Evolutionary conservation across 2,329 filamentous ascomycete genomes (phyloP), one percentile per base, ranked within the genome.

Genomic region (Celoporthe dispersa): DNA sequence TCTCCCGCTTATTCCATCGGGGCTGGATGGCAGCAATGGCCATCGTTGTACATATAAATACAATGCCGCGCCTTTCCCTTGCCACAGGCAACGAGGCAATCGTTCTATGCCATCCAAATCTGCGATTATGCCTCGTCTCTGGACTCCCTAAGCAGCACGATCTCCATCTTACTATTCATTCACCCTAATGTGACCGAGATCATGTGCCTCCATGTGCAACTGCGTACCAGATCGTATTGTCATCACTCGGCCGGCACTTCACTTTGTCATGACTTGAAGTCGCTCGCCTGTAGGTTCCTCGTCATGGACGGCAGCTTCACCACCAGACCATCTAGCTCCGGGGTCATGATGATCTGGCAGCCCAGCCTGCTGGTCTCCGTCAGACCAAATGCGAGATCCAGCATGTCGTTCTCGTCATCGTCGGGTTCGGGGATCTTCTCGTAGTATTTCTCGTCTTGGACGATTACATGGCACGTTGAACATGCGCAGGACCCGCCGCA

Each of bases 401-500:
- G 83, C 93, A 96, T 96, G 78, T 94, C 92, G 80, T 94, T 94
- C 80, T 92, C 90, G 77, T 92, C 90, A 76, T 92, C 90, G 72
- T 90, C 88, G 57, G 90, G 90, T 79, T 92, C 90, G 74, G 88
- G 86, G 84, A 94, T 92, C 80, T 88, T 89, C 74, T 95, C 92
- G 82, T 92, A 95, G 80, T 89, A 87, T 5, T 88, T 87, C 60
- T 92, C 88, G 76, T 92, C 89, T 70, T 88, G 81, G 51, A 97
- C 92, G 72, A 97, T 94, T 69, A 97, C 91, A 82, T 97, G 94
- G 83, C 94, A 97, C 7, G 94, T 97, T 69, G 92, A 96, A 83
- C 94, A 97, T 68, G 94, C 94, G 81, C 94, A 97, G 44, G 93
- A 96, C 31, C 94, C 96, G 75, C 96, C 96, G 78, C 96, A 99